Evolutionary conservation across 1,139 yeast species (phyloP).

Genomic region (Suhomyces panamericanus): DNA sequence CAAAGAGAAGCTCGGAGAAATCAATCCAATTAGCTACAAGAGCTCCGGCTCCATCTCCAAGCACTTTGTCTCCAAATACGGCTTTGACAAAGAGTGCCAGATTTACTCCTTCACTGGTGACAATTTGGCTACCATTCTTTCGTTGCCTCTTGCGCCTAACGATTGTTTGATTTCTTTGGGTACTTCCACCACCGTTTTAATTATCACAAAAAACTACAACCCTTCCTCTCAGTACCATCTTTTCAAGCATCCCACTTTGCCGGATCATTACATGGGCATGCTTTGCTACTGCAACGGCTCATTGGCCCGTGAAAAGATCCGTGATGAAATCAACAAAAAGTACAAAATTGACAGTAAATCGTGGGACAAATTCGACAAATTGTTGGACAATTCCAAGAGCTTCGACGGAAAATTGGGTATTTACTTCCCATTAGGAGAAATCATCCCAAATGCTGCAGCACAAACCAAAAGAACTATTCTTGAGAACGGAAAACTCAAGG

Average conservation of each 20-base stretch:
- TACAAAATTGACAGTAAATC: constrained; percentile 31
- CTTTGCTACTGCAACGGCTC: constrained; percentile 92
- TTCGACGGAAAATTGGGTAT: constrained; percentile 62
- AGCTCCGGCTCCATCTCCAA: constrained; percentile 47
- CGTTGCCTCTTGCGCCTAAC: constrained; percentile 73
- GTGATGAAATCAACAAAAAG: constrained; percentile 61
- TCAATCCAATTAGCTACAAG: constrained; percentile 48
- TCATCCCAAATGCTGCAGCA: constrained; percentile 76
- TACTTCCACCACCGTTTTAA: constrained; percentile 82
- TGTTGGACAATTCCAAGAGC: constrained; percentile 41
- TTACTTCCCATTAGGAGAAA: constrained; percentile 86
- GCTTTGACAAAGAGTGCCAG: constrained; percentile 53
- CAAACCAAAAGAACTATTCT: constrained; percentile 53
- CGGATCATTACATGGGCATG: constrained; percentile 87
- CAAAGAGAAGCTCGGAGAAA: constrained; percentile 50
- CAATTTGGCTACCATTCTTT: constrained; percentile 83
- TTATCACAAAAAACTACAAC: constrained; percentile 73
- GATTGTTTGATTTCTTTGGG: constrained; percentile 84
- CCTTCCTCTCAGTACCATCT: constrained; percentile 85
- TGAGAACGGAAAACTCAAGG: constrained; percentile 25
- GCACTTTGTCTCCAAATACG: constrained; percentile 67
- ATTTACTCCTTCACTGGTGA: constrained; percentile 84
- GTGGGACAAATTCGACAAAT: constrained; percentile 69
- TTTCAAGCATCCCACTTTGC: constrained; percentile 82
- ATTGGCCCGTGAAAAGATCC: constrained; percentile 74